These are phyloP conservation scores for Lagenidium giganteum DNA, from an alignment of 352 stramenopile genomes.

Conservation along the genomic window DNA sequence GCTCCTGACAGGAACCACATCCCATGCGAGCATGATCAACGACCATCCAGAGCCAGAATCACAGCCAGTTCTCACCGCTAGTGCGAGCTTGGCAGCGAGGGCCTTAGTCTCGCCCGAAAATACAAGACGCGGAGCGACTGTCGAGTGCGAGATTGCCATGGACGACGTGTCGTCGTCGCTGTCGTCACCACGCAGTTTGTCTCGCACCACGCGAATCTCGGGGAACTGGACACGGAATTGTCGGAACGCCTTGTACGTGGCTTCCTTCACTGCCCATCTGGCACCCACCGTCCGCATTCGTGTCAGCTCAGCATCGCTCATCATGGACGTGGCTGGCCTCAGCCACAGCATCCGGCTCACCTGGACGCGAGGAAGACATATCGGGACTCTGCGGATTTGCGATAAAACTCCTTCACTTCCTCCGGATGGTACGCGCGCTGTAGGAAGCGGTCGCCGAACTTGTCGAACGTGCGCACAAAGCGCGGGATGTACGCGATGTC, in stretches of 20 bases:
- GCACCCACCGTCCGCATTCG: too few species aligned
- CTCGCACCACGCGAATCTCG: conserved; percentile 41
- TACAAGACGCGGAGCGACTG: conserved; percentile 27
- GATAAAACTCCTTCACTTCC: conserved; percentile 63
- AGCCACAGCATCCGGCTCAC: conserved; percentile 13
- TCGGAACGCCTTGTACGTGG: conserved; percentile 81
- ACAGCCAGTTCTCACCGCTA: conserved; percentile 42
- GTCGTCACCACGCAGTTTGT: too few species aligned
- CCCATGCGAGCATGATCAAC: background rate
- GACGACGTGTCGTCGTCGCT: too few species aligned
- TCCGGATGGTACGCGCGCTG: conserved; percentile 45
- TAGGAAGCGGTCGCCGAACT: conserved; percentile 67
- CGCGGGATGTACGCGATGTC: conserved; percentile 61
- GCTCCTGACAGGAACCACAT: conserved; percentile 22
- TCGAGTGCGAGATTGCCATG: background rate
- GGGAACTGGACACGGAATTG: conserved; percentile 73
- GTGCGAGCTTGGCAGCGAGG: conserved; percentile 41
- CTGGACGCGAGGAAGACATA: conserved; percentile 62
- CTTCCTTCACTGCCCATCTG: conserved; percentile 81
- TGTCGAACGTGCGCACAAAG: conserved; percentile 40
- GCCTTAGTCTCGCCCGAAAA: conserved; percentile 54
- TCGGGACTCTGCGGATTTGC: conserved; percentile 24
- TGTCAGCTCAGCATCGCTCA: too few species aligned
- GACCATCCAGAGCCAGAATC: background rate
- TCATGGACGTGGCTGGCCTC: too few species aligned